Evolutionary conservation across 306 rosid species (phyloP), one percentile per base, ranked within the genome.

Genomic region (Notholithocarpus densiflorus): DNA sequence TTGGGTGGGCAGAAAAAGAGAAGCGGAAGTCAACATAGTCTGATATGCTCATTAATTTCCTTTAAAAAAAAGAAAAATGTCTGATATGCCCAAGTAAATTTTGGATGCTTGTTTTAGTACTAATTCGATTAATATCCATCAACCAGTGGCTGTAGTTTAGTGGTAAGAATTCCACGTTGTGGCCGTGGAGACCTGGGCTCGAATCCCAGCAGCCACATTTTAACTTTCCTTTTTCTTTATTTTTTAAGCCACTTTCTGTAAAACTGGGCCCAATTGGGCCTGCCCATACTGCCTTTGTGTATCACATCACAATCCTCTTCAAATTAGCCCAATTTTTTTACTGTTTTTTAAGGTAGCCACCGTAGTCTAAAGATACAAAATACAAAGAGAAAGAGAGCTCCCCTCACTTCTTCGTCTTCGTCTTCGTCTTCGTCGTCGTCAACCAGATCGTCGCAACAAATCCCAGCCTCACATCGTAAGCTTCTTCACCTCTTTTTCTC

Each of bases 81-180:
- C 6, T 32, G 37, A 32, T 34, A 7, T 1, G 45, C 3, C 2
- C 45, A 8, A 8, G 45, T 37, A 37, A 37, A 7, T 7, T 37
- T 37, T 1, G 1, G 2, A 37, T 37, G 0, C 40, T 37, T 0
- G 11, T 37, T 37, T 0, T 37, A 7, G 0, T 37, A 7, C 2
- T 7, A 37, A 37, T 37, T 37, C 0, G 45, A 37, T 0, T 2
- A 8, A 0, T 37, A 2, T 48, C 1, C 1, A 64, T 0, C 71
- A 29, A 2, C 24, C 2, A 19, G 71, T 64, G 71, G 71, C 78
- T 61, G 68, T 79, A 79, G 83, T 80, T 80, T 80, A 71, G 82
- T 57, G 82, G 82, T 78, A 71, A 78, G 82, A 78, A 78, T 78
- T 78, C 76, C 82, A 79, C 84, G 84, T 75, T 80, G 84, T 80